These are phyloP conservation scores for Favolaschia claudopus DNA, from an alignment of 768 basidiomycete species.

Conservation along the genomic window DNA sequence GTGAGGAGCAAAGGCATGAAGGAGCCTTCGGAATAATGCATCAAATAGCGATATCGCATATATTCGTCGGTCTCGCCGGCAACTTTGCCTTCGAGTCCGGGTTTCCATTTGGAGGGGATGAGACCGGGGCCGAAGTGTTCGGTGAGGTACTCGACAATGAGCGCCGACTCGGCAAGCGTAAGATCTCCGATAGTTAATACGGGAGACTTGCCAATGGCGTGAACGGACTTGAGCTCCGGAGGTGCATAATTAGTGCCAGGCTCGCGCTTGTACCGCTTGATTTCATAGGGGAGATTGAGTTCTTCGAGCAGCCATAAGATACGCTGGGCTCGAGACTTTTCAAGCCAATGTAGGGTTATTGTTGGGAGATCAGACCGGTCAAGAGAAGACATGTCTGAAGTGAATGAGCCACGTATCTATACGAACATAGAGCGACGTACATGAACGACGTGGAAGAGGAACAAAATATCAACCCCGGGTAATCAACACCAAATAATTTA, in stretches of 20 bases:
- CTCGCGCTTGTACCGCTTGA: slow-evolving; percentile 41
- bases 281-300: slow-evolving; percentile 44
- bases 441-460: background rate
- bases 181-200: slow-evolving; percentile 46
- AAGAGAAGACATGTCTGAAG: background rate
- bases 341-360: slow-evolving; percentile 41
- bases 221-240: slow-evolving; percentile 37
- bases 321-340: slow-evolving; percentile 44
- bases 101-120: slow-evolving; percentile 9
- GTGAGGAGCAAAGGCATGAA: background rate
- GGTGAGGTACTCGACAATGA: slow-evolving; percentile 34
- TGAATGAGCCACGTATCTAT: background rate
- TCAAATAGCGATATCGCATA: background rate
- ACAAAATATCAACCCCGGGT: background rate
- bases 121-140: slow-evolving; percentile 18
- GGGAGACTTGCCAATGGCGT: slow-evolving; percentile 48
- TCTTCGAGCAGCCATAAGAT: slow-evolving; percentile 53
- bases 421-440: too few relatives aligned
- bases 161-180: slow-evolving; percentile 45
- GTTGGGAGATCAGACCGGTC: background rate
- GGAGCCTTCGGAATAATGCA: slow-evolving; percentile 2
- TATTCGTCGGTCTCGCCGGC: slow-evolving; percentile 3
- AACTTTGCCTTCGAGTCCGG: background rate
- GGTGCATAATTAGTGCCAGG: slow-evolving; percentile 33
- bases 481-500: background rate